Evolutionary conservation across 2,329 filamentous ascomycete genomes (phyloP), one percentile per base, ranked within the genome.

Genomic region (Ophiobolus disseminans): DNA sequence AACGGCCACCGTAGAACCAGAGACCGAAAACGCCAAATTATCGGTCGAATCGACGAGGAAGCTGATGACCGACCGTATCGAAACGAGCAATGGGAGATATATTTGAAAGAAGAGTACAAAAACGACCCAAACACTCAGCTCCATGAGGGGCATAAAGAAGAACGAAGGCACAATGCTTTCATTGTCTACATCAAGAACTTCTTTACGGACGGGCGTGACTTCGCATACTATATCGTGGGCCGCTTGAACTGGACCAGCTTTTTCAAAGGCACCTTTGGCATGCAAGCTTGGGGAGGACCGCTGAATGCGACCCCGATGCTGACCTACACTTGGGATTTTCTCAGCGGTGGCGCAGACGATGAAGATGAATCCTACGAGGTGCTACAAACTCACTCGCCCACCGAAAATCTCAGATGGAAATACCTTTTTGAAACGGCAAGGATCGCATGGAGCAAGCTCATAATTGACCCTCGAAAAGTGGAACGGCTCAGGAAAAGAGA

Each of bases 131-230:
- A 37, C 16, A 8, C 16, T n/a, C n/a, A n/a, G n/a, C n/a, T n/a
- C n/a, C n/a, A n/a, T n/a, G n/a, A n/a, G n/a, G n/a, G n/a, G n/a
- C n/a, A n/a, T n/a, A n/a, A n/a, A n/a, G n/a, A n/a, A n/a, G n/a
- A n/a, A n/a, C n/a, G n/a, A n/a, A n/a, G n/a, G n/a, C n/a, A n/a
- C n/a, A 32, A 13, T 21, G 35, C 53, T 3, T 34, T 22, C 19
- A 19, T 65, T 8, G 54, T 69, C 13, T 60, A 48, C 43, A 60
- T 68, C 36, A 36, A 28, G 4, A 16, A 20, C 13, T 67, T 69
- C 47, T 65, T 63, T 40, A 50, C 23, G 4, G 47, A 62, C 5
- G 30, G 30, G 1, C 36, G 25, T 4, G 55, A 62, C 21, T 59
- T 66, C 21, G 46, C 46, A 13, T 66, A 60, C 40, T 60, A 57